Evolutionary conservation across 1,284 basidiomycete genomes (phyloP), one percentile per base, ranked within the genome.

Genomic region (Athelia psychrophila): DNA sequence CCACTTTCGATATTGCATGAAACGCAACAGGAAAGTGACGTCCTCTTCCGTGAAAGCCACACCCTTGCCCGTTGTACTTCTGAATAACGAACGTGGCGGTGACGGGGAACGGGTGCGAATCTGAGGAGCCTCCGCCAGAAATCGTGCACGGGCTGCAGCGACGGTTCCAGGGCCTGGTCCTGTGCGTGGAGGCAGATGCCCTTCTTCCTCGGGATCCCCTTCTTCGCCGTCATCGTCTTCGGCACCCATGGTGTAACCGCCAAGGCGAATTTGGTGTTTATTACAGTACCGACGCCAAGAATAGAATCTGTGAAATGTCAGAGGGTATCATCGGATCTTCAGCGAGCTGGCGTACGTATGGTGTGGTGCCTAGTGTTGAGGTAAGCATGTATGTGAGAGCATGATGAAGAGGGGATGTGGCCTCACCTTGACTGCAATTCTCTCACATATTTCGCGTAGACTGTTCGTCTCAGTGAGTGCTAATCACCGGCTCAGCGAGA

Each of bases 281-380:
- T 92, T 92, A 69, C 89, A 92, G 61, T 91, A 92, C 47, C 89
- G 80, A 35, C 89, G 79, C 89, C 89, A 92, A 0, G 88, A 91
- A 64, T 90, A 92, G 64, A 92, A 91, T n/a, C 87, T 90, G 54
- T 2, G 45, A 18, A 51, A 25, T 51, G 25, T 40, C 32, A 46
- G 38, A 22, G 20, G 12, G 24, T n/a, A 44, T 16, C 18, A 25
- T 32, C 33, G 12, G n/a, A 9, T 19, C 9, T 40, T 3, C 20
- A 25, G 19, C 45, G 38, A 44, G 36, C 55, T 42, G 47, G 61
- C 79, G 60, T 72, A 90, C 85, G 89, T 89, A 65, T 91, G 89
- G 67, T 91, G 89, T 16, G 88, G 89, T 22, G 89, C 88, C 84
- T 88, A 57, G 35, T 30, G 50, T 18, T 49, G 44, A 9, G 22